Percentiles rank a stretch among this genome's conserved stretches.
These are phyloP conservation scores for Talaromyces rugulosus DNA, from an alignment of 2,329 filamentous ascomycete genomes.

Conservation along the genomic window DNA sequence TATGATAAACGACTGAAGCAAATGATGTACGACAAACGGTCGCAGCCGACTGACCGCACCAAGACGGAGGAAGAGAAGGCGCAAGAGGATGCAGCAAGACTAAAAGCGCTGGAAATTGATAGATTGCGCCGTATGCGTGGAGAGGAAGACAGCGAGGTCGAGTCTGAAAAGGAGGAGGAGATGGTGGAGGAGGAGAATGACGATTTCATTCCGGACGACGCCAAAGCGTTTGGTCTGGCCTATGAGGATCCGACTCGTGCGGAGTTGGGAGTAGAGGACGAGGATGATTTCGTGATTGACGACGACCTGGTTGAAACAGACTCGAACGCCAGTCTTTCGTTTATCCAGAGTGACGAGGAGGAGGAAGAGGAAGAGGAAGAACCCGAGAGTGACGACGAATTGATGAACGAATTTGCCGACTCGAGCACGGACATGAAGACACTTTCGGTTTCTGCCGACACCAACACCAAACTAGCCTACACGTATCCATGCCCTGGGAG, in stretches of 20 bases:
- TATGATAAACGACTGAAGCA: constrained; percentile 83
- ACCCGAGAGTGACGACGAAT: constrained; percentile 33
- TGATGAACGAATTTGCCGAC: constrained; percentile 57
- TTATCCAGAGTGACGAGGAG: constrained; percentile 31
- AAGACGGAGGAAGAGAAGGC: constrained; percentile 87
- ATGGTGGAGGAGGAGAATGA: constrained; percentile 40
- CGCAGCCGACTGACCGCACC: constrained; percentile 78
- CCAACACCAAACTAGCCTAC: constrained; percentile 57
- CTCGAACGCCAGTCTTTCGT: constrained; percentile 50
- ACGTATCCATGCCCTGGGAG: constrained; percentile 81
- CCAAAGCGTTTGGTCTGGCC: constrained; percentile 59
- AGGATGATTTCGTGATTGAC: constrained; percentile 90
- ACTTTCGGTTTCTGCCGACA: not conserved
- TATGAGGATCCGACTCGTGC: constrained; percentile 41
- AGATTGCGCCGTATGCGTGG: constrained; percentile 83
- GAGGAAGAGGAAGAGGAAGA: constrained; percentile 47
- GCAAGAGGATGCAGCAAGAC: constrained; percentile 68
- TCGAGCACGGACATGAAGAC: not conserved
- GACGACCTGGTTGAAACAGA: constrained; percentile 81
- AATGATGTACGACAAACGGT: constrained; percentile 77
- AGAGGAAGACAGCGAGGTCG: constrained; percentile 59
- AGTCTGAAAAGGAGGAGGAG: constrained; percentile 33
- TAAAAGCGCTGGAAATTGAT: constrained; percentile 79
- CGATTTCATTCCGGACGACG: constrained; percentile 52
- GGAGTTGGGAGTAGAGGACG: constrained; percentile 73